Base-by-base conservation (phyloP, 371 early-diverging fungal species). In the Smittium culicis region DNA sequence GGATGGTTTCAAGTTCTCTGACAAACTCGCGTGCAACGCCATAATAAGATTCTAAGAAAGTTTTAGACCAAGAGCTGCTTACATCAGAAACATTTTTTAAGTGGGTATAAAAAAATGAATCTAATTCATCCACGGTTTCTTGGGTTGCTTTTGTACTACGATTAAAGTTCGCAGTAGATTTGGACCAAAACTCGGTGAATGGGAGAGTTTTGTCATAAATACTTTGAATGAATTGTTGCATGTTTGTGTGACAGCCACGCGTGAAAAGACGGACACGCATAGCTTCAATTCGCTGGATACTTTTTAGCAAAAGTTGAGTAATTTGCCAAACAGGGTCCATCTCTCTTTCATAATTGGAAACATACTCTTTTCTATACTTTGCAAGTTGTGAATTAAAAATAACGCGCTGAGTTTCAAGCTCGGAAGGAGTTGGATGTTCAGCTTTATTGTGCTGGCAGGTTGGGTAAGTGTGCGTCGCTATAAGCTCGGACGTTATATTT, bases 371-470 rank as follows among this genome's bases (percentile, higher is more conserved):
- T 1, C 78, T 76, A 70, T 73, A 73, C 62, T 72, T 69, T n/a
- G 68, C 64, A 64, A 77, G 69, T 69, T 78, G 78, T 59, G 79
- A 72, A 69, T 87, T 88, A 59, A 86, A 82, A 5, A 87, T 83
- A 27, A 81, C 73, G 24, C 84, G 81, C 64, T 86, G 87, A 16
- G 81, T 72, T 54, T 90, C 89, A 25, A 90, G 81, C 70, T 90
- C 89, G 0, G 82, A 76, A 17, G 88, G 88, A 61, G 81, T 79
- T 64, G 81, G 85, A 34, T 82, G 80, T 58, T 82, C 80, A 8
- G 86, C 82, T 64, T 81, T 82, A 1, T 79, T 82, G 70, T 90
- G 90, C 61, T 83, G 76, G 72, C 90, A 90, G 27, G 84, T 83
- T 25, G 89, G 87, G 64, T 84, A 83, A 61, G 86, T 81, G 70